Evolutionary conservation across 2,329 filamentous ascomycete species (phyloP), one percentile per base, ranked within the genome.

Genomic region (Aureobasidium sp.): DNA sequence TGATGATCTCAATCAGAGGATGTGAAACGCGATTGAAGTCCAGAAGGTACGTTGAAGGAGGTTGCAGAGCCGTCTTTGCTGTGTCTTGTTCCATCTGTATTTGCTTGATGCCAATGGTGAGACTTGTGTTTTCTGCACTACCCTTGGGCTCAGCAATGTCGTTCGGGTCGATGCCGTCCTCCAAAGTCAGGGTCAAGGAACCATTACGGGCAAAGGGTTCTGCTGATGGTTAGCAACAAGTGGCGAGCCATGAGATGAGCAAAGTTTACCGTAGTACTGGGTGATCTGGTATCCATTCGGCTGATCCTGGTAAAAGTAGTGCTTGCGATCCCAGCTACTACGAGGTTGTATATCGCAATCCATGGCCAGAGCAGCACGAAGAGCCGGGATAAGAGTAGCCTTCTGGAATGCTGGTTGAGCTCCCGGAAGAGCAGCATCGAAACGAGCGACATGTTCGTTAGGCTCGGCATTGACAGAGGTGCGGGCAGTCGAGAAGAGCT

Each of bases 271-370:
- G 73, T 97, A 97, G 77, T 93, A 97, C 72, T 99, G 94, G 1
- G 94, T 99, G 65, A 99, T 96, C 74, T 99, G 94, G 74, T 99
- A 99, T 0, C 94, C 94, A 0, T 90, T 84, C 0, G 94, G 94
- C 74, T 99, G 94, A 74, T 99, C 94, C 84, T 94, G 96, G 79
- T 97, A 96, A 75, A 99, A 97, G 76, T 99, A 99, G 75, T 99
- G 94, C 74, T 99, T 99, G 66, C 94, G 83, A 74, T 99, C 94
- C 76, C 97, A 99, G 60, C 84, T 85, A 73, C 91, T 96, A 67
- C 84, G 81, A 1, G 76, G 79, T 71, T 95, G 88, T 58, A 97
- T 82, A 1, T 85, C 77, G 74, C 94, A 97, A 62, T 87, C 84
- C 48, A 99, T 79, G 0, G 91, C 90, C 54, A 97, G 77, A 0